These are phyloP conservation scores for Termitomyces sp. DNA, from an alignment of 768 basidiomycete genomes.

Conservation along the genomic window DNA sequence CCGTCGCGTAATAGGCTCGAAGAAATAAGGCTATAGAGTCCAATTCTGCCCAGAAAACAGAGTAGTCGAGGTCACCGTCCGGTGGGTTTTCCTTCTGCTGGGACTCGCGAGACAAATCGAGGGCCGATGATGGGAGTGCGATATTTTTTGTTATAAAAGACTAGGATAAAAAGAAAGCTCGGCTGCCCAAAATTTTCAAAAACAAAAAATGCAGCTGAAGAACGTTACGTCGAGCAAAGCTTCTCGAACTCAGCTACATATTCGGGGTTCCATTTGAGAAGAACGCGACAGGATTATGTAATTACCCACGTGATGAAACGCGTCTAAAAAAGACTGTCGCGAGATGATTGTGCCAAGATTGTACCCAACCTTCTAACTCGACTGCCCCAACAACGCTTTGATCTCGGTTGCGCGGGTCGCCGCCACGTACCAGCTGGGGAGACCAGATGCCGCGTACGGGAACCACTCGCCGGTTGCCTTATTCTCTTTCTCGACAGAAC, in stretches of 20 bases:
- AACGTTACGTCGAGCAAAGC: neutral
- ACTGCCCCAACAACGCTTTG: neutral
- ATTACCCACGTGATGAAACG: neutral
- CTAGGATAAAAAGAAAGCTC: neutral
- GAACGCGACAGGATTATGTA: neutral
- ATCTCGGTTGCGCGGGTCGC: conserved; percentile 11
- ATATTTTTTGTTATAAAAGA: neutral
- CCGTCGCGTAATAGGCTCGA: conserved; percentile 6
- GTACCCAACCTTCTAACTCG: neutral
- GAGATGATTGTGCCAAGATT: neutral
- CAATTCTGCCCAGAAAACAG: neutral
- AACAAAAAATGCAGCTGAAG: neutral
- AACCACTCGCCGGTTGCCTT: conserved; percentile 14
- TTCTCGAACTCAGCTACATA: too few species aligned
- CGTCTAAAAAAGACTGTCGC: neutral
- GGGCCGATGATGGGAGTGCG: neutral
- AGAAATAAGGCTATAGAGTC: neutral
- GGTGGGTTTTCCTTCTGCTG: neutral
- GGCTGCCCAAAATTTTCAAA: neutral
- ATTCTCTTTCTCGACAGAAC: conserved; percentile 8
- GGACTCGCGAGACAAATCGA: neutral
- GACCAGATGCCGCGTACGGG: conserved; percentile 8
- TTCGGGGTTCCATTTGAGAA: neutral
- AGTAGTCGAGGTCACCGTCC: neutral
- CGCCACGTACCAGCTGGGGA: neutral